Evolutionary conservation across 441 rosid genomes (phyloP), one percentile per base, ranked within the genome.

Genomic region (Jatropha multifida): DNA sequence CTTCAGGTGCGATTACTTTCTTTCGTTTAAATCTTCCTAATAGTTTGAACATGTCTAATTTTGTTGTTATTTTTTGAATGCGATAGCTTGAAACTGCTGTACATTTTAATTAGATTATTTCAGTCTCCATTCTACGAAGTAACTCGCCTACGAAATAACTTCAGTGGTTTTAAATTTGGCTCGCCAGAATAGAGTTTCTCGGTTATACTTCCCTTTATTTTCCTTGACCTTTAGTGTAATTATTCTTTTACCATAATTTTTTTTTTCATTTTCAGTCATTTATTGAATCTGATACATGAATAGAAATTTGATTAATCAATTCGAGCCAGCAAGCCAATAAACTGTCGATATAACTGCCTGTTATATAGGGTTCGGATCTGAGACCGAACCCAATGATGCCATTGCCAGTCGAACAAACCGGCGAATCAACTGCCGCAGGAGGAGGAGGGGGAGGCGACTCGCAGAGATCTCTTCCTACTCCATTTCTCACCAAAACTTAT

Each of bases 381-480:
- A 69, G 17, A 58, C 74, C 65, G 83, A 60, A 73, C 72, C 71
- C 69, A 23, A 82, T 88, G 91, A 75, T 84, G 62, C 84, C 87
- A 44, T 82, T 76, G 83, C 86, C 92, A 79, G 89, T 83, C 3
- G 94, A 89, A 64, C 92, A 85, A 61, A 83, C 87, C 75, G 83
- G 81, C 40, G 91, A 84, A 72, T 76, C 89, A 23, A 61, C 81
- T 0, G 80, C 85, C n/a, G 73, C 84, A 0, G 80, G 56, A 37
- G 75, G 62, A 15, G 73, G 49, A 8, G 80, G 51, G 1, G 65
- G 32, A 14, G 79, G 68, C 23, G 97, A 91, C 17, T 88, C 94
- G 0, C 94, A 89, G 83, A 86, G 97, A 76, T 85, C 91, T 40
- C 80, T 94, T 3, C 96, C 97, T 40, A 94, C 98, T 26, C 98